Evolutionary conservation across 2,329 filamentous ascomycete genomes (phyloP).

Genomic region (Bipolaris zeicola): DNA sequence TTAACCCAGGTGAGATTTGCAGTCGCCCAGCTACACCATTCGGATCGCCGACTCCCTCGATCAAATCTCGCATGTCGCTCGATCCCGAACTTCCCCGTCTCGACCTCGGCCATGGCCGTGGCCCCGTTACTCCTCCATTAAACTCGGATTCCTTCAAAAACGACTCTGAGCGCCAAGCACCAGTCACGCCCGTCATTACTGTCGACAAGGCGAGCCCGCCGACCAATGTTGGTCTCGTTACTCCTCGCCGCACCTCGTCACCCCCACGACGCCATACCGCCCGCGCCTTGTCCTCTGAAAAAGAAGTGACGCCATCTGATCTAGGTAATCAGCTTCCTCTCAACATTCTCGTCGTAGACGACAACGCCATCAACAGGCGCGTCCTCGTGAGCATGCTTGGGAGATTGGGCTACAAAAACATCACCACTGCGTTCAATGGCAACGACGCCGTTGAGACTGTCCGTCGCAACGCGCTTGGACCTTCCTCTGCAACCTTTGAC

Average conservation of each 20-base stretch:
- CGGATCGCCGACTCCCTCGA: constrained; percentile 51
- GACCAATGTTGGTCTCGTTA: constrained; percentile 28
- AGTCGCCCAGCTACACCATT: constrained; percentile 59
- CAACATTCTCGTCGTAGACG: constrained; percentile 72
- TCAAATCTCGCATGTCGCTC: constrained; percentile 36
- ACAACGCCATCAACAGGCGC: constrained; percentile 73
- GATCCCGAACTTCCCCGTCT: constrained; percentile 35
- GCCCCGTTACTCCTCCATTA: constrained; percentile 38
- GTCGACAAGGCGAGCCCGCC: constrained; percentile 16
- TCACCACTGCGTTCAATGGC: constrained; percentile 71
- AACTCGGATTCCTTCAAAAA: constrained; percentile 30
- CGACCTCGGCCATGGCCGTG: constrained; percentile 24
- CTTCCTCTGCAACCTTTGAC: constrained; percentile 56
- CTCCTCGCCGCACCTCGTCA: constrained; percentile 38
- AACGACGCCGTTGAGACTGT: constrained; percentile 69
- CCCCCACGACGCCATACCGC: constrained; percentile 28
- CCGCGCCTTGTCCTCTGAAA: constrained; percentile 31
- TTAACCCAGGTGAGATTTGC: constrained; percentile 58
- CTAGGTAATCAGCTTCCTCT: constrained; percentile 67
- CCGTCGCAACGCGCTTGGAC: constrained; percentile 45
- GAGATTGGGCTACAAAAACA: constrained; percentile 68
- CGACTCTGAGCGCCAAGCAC: constrained; percentile 17
- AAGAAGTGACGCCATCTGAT: constrained; percentile 19
- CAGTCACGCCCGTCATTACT: constrained; percentile 18
- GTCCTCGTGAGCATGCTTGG: constrained; percentile 69